A percentile compares a stretch with the other conserved stretches of the same genome.
These are phyloP conservation scores for Penicillium riverlandense DNA, from an alignment of 495 filamentous ascomycete genomes.

Conservation along the genomic window DNA sequence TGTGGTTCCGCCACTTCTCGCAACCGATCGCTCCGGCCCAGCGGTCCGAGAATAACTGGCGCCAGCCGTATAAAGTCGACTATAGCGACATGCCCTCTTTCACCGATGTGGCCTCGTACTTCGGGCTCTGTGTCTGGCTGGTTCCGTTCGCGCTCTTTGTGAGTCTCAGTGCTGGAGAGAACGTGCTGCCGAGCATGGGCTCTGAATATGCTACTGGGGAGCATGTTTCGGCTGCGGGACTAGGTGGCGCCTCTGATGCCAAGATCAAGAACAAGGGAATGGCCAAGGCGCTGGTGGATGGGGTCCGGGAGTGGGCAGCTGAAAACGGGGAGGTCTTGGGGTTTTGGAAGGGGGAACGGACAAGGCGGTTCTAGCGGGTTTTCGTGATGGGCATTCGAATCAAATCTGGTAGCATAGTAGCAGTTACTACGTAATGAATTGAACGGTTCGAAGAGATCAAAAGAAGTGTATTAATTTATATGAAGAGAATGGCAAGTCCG, in stretches of 20 bases:
- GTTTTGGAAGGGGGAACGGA: conserved; percentile 51
- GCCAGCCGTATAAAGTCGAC: conserved; percentile 51
- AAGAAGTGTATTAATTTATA: no score
- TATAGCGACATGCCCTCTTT: conserved; percentile 66
- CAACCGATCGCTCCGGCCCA: conserved; percentile 31
- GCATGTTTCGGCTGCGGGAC: conserved; percentile 36
- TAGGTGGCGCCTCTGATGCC: conserved; percentile 32
- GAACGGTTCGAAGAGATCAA: no score
- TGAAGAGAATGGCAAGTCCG: no score
- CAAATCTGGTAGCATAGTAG: no score
- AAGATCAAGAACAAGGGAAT: conserved; percentile 68
- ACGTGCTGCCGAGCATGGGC: conserved; percentile 85
- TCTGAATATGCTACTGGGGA: conserved; percentile 58
- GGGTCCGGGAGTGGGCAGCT: conserved; percentile 61
- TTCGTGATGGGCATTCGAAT: conserved; percentile 1
- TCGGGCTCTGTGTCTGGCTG: conserved; percentile 94
- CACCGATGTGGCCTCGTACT: conserved; percentile 92
- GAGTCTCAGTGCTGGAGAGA: conserved; percentile 84
- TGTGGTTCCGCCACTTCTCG: conserved; percentile 95
- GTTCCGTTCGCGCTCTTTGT: conserved; percentile 95
- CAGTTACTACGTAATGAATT: neutral
- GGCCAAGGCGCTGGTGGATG: conserved; percentile 83
- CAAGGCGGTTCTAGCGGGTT: conserved; percentile 29
- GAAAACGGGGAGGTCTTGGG: conserved; percentile 69
- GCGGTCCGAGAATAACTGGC: conserved; percentile 26